Conservation (phyloP, 2,329 filamentous ascomycete species). For the Venturia effusa region DNA sequence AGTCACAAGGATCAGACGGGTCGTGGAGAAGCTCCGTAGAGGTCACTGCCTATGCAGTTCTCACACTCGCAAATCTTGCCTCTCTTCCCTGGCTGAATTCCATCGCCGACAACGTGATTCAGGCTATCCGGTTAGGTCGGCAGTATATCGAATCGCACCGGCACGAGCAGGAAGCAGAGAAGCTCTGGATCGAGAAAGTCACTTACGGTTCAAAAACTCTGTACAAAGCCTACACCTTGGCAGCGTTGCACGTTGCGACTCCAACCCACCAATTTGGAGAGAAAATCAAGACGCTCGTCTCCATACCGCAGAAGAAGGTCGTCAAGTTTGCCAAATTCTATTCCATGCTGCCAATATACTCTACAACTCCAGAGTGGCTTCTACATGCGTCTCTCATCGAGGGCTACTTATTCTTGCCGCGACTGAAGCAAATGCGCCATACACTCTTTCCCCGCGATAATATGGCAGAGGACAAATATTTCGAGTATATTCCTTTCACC, state of each 20-base stretch:
- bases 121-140: background rate
- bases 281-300: background rate
- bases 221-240: constrained; percentile 18
- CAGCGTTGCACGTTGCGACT: constrained; percentile 16
- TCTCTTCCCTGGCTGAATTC: background rate
- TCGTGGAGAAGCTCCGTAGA: background rate
- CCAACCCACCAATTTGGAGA: background rate
- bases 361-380: background rate
- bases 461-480: constrained; percentile 17
- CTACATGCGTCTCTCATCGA: background rate
- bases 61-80: background rate
- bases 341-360: background rate
- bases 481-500: constrained; percentile 18
- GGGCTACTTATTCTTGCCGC: background rate
- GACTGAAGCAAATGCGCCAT: background rate
- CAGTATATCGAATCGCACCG: background rate
- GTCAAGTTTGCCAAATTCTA: background rate
- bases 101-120: background rate
- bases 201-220: constrained; percentile 13
- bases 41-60: background rate
- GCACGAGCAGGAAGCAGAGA: background rate
- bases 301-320: background rate
- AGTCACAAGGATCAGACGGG: background rate
- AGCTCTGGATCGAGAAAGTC: constrained; percentile 21
- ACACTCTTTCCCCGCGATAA: constrained; percentile 13